Conservation (phyloP, 345 rosid genomes). For the Rhizophora mangle region DNA sequence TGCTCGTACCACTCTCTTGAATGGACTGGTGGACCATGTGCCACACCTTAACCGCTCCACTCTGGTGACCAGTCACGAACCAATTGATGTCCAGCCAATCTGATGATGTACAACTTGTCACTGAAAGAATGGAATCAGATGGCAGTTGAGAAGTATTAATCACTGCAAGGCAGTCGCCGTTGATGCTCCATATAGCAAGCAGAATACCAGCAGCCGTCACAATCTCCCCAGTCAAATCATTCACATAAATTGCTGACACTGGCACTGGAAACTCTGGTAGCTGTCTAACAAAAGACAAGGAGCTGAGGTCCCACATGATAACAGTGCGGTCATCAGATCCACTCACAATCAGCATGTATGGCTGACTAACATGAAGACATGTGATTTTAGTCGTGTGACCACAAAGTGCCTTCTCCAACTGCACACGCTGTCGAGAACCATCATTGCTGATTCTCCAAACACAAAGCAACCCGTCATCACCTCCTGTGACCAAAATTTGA, state of each 20-base stretch:
- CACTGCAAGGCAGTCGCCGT: slow-evolving; percentile 93
- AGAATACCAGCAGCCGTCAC: slow-evolving; percentile 93
- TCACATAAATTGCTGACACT: slow-evolving; percentile 82
- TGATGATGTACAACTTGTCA: slow-evolving; percentile 73
- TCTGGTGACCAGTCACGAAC: slow-evolving; percentile 98
- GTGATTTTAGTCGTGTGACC: slow-evolving; percentile 82
- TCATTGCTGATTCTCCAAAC: slow-evolving; percentile 88
- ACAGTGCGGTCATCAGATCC: slow-evolving; percentile 98
- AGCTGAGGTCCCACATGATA: slow-evolving; percentile 94
- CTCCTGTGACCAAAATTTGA: slow-evolving; percentile 84
- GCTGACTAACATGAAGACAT: slow-evolving; percentile 92
- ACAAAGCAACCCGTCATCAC: slow-evolving; percentile 82
- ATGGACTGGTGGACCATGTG: slow-evolving; percentile 75
- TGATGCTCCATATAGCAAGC: slow-evolving; percentile 97
- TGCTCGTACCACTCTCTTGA: slow-evolving; percentile 46
- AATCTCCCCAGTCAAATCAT: slow-evolving; percentile 90
- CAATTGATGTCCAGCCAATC: slow-evolving; percentile 94
- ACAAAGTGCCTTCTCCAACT: slow-evolving; percentile 73
- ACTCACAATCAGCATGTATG: slow-evolving; percentile 90
- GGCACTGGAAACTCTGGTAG: slow-evolving; percentile 85
- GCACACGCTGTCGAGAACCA: slow-evolving; percentile 38
- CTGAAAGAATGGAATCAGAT: slow-evolving; percentile 86
- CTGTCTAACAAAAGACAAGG: slow-evolving; percentile 79
- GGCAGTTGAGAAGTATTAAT: slow-evolving; percentile 92
- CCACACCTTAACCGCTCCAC: slow-evolving; percentile 98